Evolutionary conservation across 768 basidiomycete genomes (phyloP).

Genomic region (Fistulinella prunicolor): DNA sequence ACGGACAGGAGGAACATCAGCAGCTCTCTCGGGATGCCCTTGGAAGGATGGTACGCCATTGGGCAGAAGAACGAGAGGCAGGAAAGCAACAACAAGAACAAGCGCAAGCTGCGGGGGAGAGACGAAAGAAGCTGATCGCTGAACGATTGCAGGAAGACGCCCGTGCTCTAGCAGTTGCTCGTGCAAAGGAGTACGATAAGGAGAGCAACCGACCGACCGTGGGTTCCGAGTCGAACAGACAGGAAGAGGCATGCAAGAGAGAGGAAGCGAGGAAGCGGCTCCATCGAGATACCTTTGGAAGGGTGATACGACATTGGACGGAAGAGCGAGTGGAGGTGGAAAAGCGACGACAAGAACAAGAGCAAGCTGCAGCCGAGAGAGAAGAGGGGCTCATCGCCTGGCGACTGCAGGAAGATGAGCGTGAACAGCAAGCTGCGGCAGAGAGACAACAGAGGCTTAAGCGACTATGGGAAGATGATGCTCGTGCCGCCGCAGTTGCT

Average conservation of each 20-base stretch:
- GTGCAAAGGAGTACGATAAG: too few species aligned
- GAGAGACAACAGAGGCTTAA: neutral
- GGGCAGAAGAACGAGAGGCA: slow-evolving; percentile 28
- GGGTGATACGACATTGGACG: neutral
- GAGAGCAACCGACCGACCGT: too few species aligned
- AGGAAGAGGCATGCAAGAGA: slow-evolving; percentile 21
- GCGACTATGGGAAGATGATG: neutral
- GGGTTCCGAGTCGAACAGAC: neutral
- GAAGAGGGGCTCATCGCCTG: neutral
- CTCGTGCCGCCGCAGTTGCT: neutral
- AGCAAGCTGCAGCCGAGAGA: neutral
- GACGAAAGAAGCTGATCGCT: neutral
- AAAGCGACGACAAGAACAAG: slow-evolving; percentile 1
- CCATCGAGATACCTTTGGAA: neutral
- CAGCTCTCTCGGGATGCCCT: neutral
- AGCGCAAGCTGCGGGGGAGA: neutral
- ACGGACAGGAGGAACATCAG: neutral
- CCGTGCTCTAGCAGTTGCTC: neutral
- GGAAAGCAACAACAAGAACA: slow-evolving; percentile 1
- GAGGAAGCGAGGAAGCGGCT: slow-evolving; percentile 20
- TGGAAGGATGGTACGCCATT: neutral
- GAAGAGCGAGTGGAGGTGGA: slow-evolving; percentile 31
- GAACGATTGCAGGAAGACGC: neutral
- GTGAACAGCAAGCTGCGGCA: neutral
- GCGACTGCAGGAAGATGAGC: neutral